A percentile compares a stretch with the other conserved stretches of the same genome.
These are phyloP conservation scores for Sporothrix globosa DNA, from an alignment of 2,329 filamentous ascomycete genomes.

Conservation along the genomic window DNA sequence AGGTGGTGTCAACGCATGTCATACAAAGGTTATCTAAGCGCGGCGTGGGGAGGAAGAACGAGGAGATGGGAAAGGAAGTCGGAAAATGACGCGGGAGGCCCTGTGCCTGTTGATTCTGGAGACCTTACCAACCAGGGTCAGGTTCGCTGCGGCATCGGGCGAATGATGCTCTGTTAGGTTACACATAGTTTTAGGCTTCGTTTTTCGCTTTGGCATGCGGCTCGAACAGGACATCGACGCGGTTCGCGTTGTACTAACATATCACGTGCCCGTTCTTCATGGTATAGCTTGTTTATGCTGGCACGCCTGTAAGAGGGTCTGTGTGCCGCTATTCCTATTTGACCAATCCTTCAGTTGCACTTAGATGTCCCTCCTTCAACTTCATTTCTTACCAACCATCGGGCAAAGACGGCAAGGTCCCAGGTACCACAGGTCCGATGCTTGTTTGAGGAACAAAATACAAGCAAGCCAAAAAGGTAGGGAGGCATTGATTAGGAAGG, in stretches of 20 bases:
- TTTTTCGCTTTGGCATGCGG: no score
- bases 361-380: not conserved
- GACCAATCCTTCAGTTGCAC: no score
- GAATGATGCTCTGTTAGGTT: not conserved
- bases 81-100: not conserved
- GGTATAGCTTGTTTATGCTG: not conserved
- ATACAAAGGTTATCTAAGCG: not conserved
- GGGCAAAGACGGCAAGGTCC: not conserved
- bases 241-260: no score
- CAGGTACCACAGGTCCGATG: not conserved
- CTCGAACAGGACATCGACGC: no score
- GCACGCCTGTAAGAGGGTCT: not conserved
- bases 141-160: not conserved
- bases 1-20: not conserved
- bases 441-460: not conserved
- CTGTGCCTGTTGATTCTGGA: not conserved
- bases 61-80: not conserved
- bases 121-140: not conserved
- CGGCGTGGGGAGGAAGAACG: not conserved
- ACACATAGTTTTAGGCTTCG: not conserved
- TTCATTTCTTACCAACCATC: slow-evolving; percentile 2
- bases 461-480: not conserved
- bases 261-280: no score
- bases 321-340: not conserved
- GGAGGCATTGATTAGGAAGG: not conserved